Base-by-base conservation (phyloP, 257 asterid species). In the Solanum raphanifolium region DNA sequence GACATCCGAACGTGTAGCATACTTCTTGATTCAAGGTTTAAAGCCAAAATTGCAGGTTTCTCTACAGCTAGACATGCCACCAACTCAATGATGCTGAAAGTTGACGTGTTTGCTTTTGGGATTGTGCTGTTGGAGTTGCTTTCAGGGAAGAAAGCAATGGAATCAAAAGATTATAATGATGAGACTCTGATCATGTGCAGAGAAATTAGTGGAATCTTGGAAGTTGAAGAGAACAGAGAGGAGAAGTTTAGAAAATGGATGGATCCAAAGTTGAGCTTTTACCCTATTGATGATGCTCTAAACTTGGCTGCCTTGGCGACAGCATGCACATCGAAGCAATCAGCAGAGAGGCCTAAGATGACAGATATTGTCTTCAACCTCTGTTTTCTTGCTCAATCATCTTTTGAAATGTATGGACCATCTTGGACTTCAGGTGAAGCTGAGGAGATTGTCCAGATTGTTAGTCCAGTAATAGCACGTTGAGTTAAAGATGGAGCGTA, bases 31-130 rank as follows among this genome's bases (percentile, higher is more conserved):
- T 94, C 96, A 4, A 95, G 86, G 29, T 95, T 94, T 11, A 93
- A 91, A 34, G 98, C 98, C 66, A 94, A 94, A 93, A 91, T 94
- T 55, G 87, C 95, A 2, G 93, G 95, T 88, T 93, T 95, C 91
- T 91, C 98, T n/a, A 55, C 90, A 16, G 95, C 98, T 3, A 92
- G 86, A 83, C 89, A 73, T 36, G 94, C 94, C 23, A 88, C 94
- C 18, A 88, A 88, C 83, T 60, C 91, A 3, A 43, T 87, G 52
- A 92, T 93, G 90, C 90, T 94, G 60, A 93, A 95, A 46, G 92
- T 92, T 3, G 98, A 95, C 18, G 96, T 95, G 7, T 96, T 95
- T 41, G 92, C 94, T 15, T 96, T 94, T 20, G 98, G 98, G 18
- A 92, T 95, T 41, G 89, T 94, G 15, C 90, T 95, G 21, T 41